phyloP scores from a whole-genome alignment of 179 eudicot species.

The Silene coronaria region DNA sequence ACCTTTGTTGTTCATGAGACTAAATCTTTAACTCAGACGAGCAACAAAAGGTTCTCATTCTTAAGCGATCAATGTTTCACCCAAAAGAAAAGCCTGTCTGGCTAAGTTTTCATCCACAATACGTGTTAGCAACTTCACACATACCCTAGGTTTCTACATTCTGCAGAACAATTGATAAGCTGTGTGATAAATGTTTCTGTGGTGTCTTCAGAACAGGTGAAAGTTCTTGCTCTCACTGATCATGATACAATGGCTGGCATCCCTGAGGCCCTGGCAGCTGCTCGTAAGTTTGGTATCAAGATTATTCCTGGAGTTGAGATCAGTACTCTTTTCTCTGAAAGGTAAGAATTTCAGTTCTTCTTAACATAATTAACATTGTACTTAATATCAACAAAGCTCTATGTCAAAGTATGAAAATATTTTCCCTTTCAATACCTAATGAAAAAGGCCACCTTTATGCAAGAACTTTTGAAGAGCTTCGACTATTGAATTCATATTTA shows the following conservation, averaged over 20 bases:
- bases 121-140: neutral
- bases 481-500: too few species aligned
- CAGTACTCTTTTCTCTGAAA: conserved; percentile 65
- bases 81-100: too few species aligned
- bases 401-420: neutral
- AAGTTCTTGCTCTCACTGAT: conserved; percentile 93
- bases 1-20: neutral
- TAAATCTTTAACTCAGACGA: too few species aligned
- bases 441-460: too few species aligned
- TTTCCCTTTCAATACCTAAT: neutral
- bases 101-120: neutral
- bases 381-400: neutral
- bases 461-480: too few species aligned
- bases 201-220: conserved; percentile 79
- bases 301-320: conserved; percentile 97
- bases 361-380: neutral
- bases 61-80: too few species aligned
- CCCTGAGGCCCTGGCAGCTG: conserved; percentile 83
- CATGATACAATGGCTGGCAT: conserved; percentile 98
- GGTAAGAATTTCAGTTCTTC: conserved; percentile 32
- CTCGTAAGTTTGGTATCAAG: conserved; percentile 73
- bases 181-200: conserved; percentile 29
- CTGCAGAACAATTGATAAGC: conserved; percentile 18
- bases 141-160: neutral
- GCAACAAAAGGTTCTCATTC: too few species aligned